These are phyloP conservation scores for Pseudonectria buxi DNA, from an alignment of 2,329 filamentous ascomycete species.

Conservation along the genomic window DNA sequence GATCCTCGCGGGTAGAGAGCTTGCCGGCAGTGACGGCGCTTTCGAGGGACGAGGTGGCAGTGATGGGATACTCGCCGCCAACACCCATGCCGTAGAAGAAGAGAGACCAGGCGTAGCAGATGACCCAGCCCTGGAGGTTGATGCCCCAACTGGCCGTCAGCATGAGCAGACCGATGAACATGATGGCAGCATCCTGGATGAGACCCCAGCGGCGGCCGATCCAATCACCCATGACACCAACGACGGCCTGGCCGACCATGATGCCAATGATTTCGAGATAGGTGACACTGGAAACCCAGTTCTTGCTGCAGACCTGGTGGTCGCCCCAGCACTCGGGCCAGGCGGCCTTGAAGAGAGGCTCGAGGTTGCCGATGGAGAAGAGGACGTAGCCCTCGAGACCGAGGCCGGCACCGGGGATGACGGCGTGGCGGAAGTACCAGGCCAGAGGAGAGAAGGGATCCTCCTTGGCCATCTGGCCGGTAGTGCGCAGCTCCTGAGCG, in stretches of 20 bases:
- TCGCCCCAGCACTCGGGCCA: constrained; percentile 76
- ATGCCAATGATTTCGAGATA: constrained; percentile 94
- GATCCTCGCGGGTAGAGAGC: constrained; percentile 84
- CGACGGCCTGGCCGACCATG: constrained; percentile 84
- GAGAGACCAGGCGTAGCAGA: constrained; percentile 90
- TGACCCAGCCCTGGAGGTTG: constrained; percentile 87
- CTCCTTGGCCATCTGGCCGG: constrained; percentile 76
- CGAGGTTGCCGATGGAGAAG: constrained; percentile 92
- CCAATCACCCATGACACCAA: constrained; percentile 68
- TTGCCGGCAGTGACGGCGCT: constrained; percentile 80
- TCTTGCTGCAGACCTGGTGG: constrained; percentile 59
- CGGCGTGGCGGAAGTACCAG: constrained; percentile 85
- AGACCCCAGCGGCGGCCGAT: constrained; percentile 90
- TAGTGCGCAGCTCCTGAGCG: constrained; percentile 55
- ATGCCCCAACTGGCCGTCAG: constrained; percentile 85
- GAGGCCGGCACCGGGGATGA: constrained; percentile 86
- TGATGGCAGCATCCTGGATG: constrained; percentile 88
- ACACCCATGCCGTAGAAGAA: constrained; percentile 67
- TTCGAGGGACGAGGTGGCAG: constrained; percentile 90
- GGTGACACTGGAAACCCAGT: constrained; percentile 78
- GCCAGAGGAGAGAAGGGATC: constrained; percentile 78
- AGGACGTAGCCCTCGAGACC: constrained; percentile 92
- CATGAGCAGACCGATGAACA: constrained; percentile 90
- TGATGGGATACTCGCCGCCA: constrained; percentile 93
- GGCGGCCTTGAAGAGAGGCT: constrained; percentile 68